Conservation (phyloP, 2,329 filamentous ascomycete species). For the Colletotrichum cordylinicola region DNA sequence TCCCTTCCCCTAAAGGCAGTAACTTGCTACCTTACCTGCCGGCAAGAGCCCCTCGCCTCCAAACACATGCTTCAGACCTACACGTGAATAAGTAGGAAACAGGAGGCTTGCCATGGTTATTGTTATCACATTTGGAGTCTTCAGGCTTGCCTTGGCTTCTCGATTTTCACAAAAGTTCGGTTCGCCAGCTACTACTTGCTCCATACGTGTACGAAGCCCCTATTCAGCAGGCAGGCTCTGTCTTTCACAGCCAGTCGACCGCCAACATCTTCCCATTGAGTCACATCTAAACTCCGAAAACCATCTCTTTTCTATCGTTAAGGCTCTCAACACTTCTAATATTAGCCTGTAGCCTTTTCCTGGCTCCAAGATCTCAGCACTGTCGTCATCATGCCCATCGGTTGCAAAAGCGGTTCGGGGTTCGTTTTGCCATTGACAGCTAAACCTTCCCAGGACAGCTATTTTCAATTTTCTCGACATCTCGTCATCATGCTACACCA, state of each 20-base stretch:
- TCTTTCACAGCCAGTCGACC: too few relatives aligned
- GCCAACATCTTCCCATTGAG: not conserved
- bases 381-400: not conserved
- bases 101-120: not conserved
- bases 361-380: not conserved
- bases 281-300: not conserved
- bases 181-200: not conserved
- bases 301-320: not conserved
- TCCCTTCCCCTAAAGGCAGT: not conserved
- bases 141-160: not conserved
- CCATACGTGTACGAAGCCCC: not conserved
- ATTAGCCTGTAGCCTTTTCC: not conserved
- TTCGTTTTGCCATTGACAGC: not conserved
- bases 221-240: not conserved
- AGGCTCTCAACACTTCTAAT: not conserved
- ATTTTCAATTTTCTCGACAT: too few relatives aligned
- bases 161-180: not conserved
- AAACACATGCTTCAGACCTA: not conserved
- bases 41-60: too few relatives aligned
- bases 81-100: not conserved
- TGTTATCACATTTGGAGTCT: not conserved
- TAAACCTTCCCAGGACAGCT: too few relatives aligned
- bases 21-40: not conserved
- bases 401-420: not conserved
- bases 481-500: too few relatives aligned